A percentile compares a stretch with the other conserved stretches of the same genome.
phyloP scores from a whole-genome alignment of 305 asterid genomes.

The Solanum hybrid region DNA sequence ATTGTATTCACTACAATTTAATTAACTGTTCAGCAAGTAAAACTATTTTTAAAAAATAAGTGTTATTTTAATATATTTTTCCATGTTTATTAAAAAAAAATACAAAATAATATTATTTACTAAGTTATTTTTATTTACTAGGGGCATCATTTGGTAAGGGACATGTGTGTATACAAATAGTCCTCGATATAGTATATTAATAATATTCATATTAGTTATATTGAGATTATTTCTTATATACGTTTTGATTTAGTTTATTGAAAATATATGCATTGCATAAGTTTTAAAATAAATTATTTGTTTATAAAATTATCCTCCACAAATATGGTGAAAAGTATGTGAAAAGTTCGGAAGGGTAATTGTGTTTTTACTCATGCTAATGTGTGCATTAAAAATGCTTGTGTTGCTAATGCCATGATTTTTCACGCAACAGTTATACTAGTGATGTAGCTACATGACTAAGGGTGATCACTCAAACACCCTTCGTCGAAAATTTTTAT shows the following conservation, averaged over 20 bases:
- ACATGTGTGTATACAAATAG: background rate
- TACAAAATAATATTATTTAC: background rate
- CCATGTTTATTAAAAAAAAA: background rate
- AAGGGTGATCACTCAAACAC: background rate
- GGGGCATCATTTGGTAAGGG: background rate
- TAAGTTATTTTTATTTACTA: background rate
- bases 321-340: background rate
- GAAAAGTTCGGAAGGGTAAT: accelerated
- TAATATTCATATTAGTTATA: background rate
- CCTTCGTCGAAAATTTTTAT: background rate
- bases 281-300: background rate
- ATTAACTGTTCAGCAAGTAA: conserved; percentile 1
- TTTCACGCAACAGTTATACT: background rate
- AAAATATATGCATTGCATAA: background rate
- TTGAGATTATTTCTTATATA: background rate
- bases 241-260: background rate
- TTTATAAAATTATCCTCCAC: background rate
- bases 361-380: background rate
- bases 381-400: background rate
- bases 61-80: background rate
- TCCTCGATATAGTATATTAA: background rate
- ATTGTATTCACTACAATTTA: conserved; percentile 39
- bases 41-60: too few relatives aligned
- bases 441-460: background rate
- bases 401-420: background rate